phyloP scores from a whole-genome alignment of 2,329 filamentous ascomycete genomes.

The Metarhizium sp. region DNA sequence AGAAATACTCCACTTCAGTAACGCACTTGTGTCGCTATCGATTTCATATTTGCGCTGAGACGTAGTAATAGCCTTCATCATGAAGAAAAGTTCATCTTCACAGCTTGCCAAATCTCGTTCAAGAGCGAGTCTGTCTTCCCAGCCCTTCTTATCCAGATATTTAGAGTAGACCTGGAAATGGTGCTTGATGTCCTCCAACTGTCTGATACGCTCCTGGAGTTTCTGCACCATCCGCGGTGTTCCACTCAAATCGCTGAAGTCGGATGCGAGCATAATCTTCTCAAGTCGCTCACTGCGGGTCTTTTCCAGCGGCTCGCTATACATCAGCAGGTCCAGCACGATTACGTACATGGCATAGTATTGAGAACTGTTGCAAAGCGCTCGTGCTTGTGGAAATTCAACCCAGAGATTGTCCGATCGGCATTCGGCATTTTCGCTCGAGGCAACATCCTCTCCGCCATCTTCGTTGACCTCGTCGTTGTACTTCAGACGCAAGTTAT shows the following conservation, averaged over 20 bases:
- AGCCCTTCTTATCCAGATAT: conserved; percentile 78
- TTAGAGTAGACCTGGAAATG: conserved; percentile 91
- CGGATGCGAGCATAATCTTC: conserved; percentile 97
- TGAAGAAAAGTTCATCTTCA: conserved; percentile 97
- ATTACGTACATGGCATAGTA: conserved; percentile 99
- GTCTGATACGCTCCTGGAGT: conserved; percentile 84
- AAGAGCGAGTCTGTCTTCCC: conserved; percentile 81
- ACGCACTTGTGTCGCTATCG: conserved; percentile 62
- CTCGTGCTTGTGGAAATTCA: conserved; percentile 87
- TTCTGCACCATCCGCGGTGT: conserved; percentile 87
- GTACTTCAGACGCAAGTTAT: conserved; percentile 91
- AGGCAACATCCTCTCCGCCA: conserved; percentile 37
- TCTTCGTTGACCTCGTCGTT: conserved; percentile 80
- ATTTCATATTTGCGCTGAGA: conserved; percentile 79
- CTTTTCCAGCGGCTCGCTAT: conserved; percentile 93
- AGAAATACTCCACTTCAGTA: conserved; percentile 88
- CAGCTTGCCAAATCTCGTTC: conserved; percentile 83
- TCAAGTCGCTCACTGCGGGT: conserved; percentile 91
- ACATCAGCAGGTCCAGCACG: conserved; percentile 88
- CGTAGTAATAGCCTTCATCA: conserved; percentile 99
- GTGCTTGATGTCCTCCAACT: conserved; percentile 91
- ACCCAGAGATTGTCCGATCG: conserved; percentile 97
- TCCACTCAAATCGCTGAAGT: conserved; percentile 93
- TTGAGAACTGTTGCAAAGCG: conserved; percentile 93
- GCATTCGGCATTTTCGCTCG: conserved; percentile 53